Percentiles rank a stretch among this genome's conserved stretches.
Evolutionary conservation across 176 grass and related monocot genomes (phyloP).

Genomic region (Triticum dicoccoides): DNA sequence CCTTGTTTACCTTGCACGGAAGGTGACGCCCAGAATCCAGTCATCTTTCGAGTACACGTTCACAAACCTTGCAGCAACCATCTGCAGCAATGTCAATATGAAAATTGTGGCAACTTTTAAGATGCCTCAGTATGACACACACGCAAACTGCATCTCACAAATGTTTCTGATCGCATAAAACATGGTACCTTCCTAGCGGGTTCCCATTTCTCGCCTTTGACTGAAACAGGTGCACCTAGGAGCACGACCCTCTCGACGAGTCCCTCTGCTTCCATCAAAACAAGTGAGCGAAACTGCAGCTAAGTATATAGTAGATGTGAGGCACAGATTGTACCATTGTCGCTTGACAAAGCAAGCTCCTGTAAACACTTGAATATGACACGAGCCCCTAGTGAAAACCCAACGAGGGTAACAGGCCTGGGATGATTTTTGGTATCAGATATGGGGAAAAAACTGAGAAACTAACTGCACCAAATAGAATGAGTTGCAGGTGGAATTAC

Average conservation of each 20-base stretch:
- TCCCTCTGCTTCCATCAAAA: slow-evolving; percentile 58
- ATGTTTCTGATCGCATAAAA: background rate
- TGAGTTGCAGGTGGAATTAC: slow-evolving; percentile 15
- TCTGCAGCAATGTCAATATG: slow-evolving; percentile 31
- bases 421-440: slow-evolving; percentile 11
- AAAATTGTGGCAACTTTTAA: background rate
- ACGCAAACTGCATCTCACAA: background rate
- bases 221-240: slow-evolving; percentile 83
- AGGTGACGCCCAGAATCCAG: slow-evolving; percentile 92
- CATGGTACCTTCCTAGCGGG: slow-evolving; percentile 65
- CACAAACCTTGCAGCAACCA: slow-evolving; percentile 84
- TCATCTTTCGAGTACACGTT: slow-evolving; percentile 92
- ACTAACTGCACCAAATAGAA: background rate
- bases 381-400: slow-evolving; percentile 88
- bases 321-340: slow-evolving; percentile 55
- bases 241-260: slow-evolving; percentile 89
- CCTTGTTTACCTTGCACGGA: slow-evolving; percentile 74
- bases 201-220: slow-evolving; percentile 79
- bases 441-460: background rate
- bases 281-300: background rate
- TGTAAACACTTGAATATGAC: slow-evolving; percentile 95
- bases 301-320: background rate
- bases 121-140: background rate
- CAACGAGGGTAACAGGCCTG: slow-evolving; percentile 92
- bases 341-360: slow-evolving; percentile 66